Base-by-base conservation (phyloP, 192 early-diverging fungal species). In the Allomyces macrogynus region DNA sequence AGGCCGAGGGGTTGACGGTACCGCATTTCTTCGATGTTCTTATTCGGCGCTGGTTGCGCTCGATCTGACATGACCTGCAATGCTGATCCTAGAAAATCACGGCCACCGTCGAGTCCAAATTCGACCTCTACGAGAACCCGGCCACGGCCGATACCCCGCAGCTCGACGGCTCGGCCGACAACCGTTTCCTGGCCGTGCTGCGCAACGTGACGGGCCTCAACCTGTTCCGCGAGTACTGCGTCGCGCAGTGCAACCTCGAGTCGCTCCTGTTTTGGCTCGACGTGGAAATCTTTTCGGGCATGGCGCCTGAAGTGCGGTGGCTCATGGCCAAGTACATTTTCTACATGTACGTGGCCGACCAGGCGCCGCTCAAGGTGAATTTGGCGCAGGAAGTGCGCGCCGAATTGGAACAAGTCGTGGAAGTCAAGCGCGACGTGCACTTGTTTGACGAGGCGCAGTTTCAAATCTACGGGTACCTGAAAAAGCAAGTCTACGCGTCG, bases 401-500 rank as follows among this genome's bases (percentile, higher is more conserved):
- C 9, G 86, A 85, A n/a, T 81, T 92, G 81, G 84, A 86, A 20
- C 74, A 85, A 57, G 66, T 78, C 68, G 77, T 80, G 22, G 72
- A 77, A 10, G 77, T 73, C 68, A 68, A 78, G 32, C 62, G 79
- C 64, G 84, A 83, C 43, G 76, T 80, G 23, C 80, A 77, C 66
- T 76, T 91, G 62, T 93, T 86, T 75, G 90, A 93, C 73, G 86
- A 86, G 61, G 84, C 84, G 0, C 83, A 91, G 72, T 82, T 87
- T 62, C 80, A 87, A 60, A 78, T 87, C 4, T 89, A 88, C 60
- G 83, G 83, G 25, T 74, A 85, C 43, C 71, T 92, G 63, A 91
- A 89, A 64, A 81, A 81, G 23, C 86, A 87, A 64, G 80, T 85
- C 20, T 79, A 86, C 67, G 64, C 80, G n/a, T 73, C 87, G 22